A percentile compares a stretch with the other conserved stretches of the same genome.
Conservation (phyloP, 1,139 yeast species). For the Geotrichum fermentans region DNA sequence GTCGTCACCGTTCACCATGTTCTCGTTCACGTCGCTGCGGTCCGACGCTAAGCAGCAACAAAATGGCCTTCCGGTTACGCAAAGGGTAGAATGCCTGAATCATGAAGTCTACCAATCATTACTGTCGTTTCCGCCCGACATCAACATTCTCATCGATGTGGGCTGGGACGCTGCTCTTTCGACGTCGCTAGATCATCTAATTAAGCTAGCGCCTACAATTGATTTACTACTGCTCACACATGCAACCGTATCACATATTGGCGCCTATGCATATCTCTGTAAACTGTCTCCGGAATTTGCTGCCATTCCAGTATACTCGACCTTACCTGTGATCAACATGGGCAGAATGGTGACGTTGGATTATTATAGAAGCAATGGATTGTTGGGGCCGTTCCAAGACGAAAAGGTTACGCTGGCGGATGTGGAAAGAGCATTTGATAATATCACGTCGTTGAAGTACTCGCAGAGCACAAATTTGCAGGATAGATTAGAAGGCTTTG, state of each 20-base stretch:
- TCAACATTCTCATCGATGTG: slow-evolving; percentile 36
- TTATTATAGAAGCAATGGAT: slow-evolving; percentile 63
- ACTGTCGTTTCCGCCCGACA: slow-evolving; percentile 28
- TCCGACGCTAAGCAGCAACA: slow-evolving; percentile 7
- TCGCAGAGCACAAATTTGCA: slow-evolving; percentile 54
- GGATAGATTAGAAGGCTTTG: slow-evolving; percentile 55
- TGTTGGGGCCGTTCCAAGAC: slow-evolving; percentile 64
- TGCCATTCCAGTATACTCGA: slow-evolving; percentile 73
- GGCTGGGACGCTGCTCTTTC: slow-evolving; percentile 40
- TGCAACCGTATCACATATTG: slow-evolving; percentile 72
- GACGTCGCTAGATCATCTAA: slow-evolving; percentile 28
- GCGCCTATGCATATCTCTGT: slow-evolving; percentile 72
- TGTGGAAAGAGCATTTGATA: slow-evolving; percentile 74
- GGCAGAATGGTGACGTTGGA: slow-evolving; percentile 86
- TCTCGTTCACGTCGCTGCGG: slow-evolving; percentile 14
- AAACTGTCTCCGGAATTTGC: slow-evolving; percentile 60
- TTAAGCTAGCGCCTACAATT: slow-evolving; percentile 40
- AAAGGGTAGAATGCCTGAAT: slow-evolving; percentile 7
- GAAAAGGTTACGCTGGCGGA: slow-evolving; percentile 65
- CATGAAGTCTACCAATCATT: slow-evolving; percentile 24
- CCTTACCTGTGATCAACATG: slow-evolving; percentile 79
- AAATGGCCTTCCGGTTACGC: slow-evolving; percentile 6
- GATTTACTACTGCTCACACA: slow-evolving; percentile 78
- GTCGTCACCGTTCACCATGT: slow-evolving; percentile 14
- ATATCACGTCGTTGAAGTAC: slow-evolving; percentile 63